Conservation (phyloP, 2,329 filamentous ascomycete genomes). For the Diaporthe australafricana region DNA sequence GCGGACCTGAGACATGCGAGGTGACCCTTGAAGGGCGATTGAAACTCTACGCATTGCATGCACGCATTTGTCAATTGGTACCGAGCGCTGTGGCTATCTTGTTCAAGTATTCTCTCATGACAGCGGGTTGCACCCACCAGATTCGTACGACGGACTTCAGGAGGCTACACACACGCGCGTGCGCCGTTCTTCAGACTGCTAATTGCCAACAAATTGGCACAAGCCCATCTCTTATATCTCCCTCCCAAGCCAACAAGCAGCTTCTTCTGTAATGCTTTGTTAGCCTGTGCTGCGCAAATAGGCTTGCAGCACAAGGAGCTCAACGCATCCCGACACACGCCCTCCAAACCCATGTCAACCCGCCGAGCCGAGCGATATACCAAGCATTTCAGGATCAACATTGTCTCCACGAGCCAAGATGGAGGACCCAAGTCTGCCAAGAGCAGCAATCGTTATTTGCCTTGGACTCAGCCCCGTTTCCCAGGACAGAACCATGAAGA, state of each 20-base stretch:
- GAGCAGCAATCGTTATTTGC: slow-evolving; percentile 32
- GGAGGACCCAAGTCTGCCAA: slow-evolving; percentile 23
- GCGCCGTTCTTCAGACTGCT: not conserved
- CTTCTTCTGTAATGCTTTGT: no score
- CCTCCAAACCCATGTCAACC: not conserved
- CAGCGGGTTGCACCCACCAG: not conserved
- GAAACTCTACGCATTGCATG: not conserved
- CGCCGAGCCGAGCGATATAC: slow-evolving; percentile 12
- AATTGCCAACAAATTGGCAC: not conserved
- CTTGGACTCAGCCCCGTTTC: slow-evolving; percentile 30
- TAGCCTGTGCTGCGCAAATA: not conserved
- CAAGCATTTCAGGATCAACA: slow-evolving; percentile 4
- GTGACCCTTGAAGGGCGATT: slow-evolving; percentile 17
- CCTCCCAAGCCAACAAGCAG: not conserved
- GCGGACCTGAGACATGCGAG: slow-evolving; percentile 28
- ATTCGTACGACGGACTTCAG: not conserved
- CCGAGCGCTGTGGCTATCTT: not conserved
- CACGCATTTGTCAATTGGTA: not conserved
- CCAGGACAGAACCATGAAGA: slow-evolving; percentile 32
- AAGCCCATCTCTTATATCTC: not conserved
- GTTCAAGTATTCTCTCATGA: not conserved
- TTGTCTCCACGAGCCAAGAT: slow-evolving; percentile 23
- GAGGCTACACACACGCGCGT: no score
- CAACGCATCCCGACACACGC: not conserved
- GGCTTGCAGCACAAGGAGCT: not conserved